A percentile compares a stretch with the other conserved stretches of the same genome.
Evolutionary conservation across 805 yeast genomes (phyloP).

Genomic region (Yamadazyma paraphyllophila): DNA sequence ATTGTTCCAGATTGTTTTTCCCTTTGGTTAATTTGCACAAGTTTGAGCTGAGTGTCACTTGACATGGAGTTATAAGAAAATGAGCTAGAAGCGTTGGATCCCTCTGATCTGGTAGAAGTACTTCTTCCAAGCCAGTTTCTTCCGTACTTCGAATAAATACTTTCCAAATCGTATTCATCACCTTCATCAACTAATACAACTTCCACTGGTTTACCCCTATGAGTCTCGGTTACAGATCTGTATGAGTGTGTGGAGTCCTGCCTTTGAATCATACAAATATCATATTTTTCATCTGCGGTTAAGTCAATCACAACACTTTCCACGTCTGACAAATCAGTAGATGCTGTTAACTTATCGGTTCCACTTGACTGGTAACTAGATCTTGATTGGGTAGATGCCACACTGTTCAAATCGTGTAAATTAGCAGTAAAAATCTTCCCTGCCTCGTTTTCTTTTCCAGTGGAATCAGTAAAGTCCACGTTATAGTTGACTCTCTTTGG

Average conservation of each 20-base stretch:
- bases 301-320: conserved; percentile 42
- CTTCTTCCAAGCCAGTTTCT: conserved; percentile 27
- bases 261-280: conserved; percentile 36
- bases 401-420: conserved; percentile 10
- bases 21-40: neutral
- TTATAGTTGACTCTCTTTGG: conserved; percentile 36
- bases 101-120: conserved; percentile 20
- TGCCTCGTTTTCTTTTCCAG: conserved; percentile 5
- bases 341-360: conserved; percentile 19
- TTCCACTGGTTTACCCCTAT: conserved; percentile 39
- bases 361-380: conserved; percentile 32
- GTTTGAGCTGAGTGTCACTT: conserved; percentile 19
- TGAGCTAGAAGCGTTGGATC: conserved; percentile 16
- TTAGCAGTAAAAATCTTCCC: conserved; percentile 10
- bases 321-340: conserved; percentile 31
- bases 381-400: conserved; percentile 9
- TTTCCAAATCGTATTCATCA: conserved; percentile 28
- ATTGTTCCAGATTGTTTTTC: neutral
- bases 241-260: conserved; percentile 35
- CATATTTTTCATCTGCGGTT: conserved; percentile 37
- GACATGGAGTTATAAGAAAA: conserved; percentile 19
- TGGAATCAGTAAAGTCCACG: conserved; percentile 38
- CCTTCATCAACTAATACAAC: conserved; percentile 44
- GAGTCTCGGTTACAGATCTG: conserved; percentile 38
- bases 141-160: conserved; percentile 42